Evolutionary conservation across 805 yeast species (phyloP).

Genomic region (Grigorovia transvaalensis): DNA sequence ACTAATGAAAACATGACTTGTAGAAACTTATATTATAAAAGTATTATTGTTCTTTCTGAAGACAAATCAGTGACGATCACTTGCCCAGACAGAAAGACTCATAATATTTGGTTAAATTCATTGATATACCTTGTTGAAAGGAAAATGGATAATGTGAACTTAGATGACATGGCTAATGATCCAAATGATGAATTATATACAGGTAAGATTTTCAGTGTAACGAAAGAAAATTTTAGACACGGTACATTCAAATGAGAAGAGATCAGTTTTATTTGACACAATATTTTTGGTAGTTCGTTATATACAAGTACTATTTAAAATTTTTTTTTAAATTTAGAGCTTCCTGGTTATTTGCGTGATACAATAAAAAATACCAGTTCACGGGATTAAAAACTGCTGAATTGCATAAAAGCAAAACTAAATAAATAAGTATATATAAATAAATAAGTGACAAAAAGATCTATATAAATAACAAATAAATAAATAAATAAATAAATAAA

Average conservation of each 20-base stretch:
- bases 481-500: conserved; percentile 1
- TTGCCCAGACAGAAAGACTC: conserved; percentile 79
- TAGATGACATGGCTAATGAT: conserved; percentile 36
- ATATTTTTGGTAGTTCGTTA: too few relatives aligned
- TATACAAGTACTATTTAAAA: too few relatives aligned
- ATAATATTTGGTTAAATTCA: conserved; percentile 84
- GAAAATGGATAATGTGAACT: conserved; percentile 46
- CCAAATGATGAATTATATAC: conserved; percentile 28
- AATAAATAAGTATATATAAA: neutral
- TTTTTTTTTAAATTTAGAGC: too few relatives aligned
- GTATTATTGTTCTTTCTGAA: conserved; percentile 64
- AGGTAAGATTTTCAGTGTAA: conserved; percentile 22
- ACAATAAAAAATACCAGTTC: too few relatives aligned
- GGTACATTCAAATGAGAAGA: conserved; percentile 1
- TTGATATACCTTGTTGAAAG: conserved; percentile 63
- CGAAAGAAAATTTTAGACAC: conserved; percentile 13
- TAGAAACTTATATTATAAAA: conserved; percentile 68
- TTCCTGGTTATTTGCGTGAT: too few relatives aligned
- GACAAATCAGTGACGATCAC: conserved; percentile 60
- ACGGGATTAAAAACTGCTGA: too few relatives aligned
- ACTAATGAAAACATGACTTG: neutral
- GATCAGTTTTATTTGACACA: neutral
- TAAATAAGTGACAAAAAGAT: neutral
- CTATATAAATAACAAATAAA: neutral
- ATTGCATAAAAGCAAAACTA: neutral